Base-by-base conservation (phyloP, 495 filamentous ascomycete genomes). In the Aspergillus leporis region DNA sequence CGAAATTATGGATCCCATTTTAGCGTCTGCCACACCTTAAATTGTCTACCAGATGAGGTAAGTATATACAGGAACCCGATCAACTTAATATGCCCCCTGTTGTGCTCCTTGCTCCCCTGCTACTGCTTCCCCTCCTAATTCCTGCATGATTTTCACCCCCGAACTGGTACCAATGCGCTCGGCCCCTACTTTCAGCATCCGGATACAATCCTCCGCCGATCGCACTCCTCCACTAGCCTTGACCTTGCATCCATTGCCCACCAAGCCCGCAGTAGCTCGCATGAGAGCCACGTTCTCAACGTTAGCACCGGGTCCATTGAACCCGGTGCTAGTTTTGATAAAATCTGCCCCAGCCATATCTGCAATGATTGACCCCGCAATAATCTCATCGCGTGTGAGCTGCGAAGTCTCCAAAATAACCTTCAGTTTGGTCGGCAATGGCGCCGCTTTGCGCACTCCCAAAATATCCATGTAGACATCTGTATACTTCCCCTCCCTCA, bases 251-350 rank as follows among this genome's bases (percentile, higher is more conserved):
- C 63, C 70, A 23, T 62, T 62, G 19, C 72, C 76, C n/a, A 79
- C 69, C n/a, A 60, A 3, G 45, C 71, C 61, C 8, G 67, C 66
- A 8, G 77, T 73, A 28, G 68, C 69, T 38, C 74, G 74, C 87
- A 90, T 90, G 21, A 86, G 64, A 30, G 69, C 66, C 22, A 90
- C 84, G 66, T 84, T 69, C 46, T 82, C 77, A 5, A 75, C 66
- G 31, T 69, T 79, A 25, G 87, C 87, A 10, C 84, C 85, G 16
- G 73, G 73, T 4, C 86, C 87, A 58, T 78, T 77, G 69, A 88
- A 88, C 3, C 87, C 87, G 5, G 87, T 89, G 51, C 83, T 86
- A 12, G 87, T 90, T 72, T 90, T 90, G 48, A 90, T 81, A 55
- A 81, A 90, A 60, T 86, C 81, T 36, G 82, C 87, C 6, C 79